Conservation (phyloP, 139 green algal genomes). For the Picochlorum sp. region DNA sequence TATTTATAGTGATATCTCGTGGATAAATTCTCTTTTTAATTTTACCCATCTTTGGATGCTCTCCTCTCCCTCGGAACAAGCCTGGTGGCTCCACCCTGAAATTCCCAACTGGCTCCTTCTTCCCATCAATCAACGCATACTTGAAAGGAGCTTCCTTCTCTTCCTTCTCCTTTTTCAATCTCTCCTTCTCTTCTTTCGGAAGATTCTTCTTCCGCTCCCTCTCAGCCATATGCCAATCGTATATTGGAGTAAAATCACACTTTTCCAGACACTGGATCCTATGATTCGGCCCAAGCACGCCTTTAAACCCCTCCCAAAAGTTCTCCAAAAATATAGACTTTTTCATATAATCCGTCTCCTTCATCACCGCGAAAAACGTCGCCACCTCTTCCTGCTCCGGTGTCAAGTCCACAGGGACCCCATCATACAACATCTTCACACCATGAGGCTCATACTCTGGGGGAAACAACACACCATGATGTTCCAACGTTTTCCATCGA, state of each 20-base stretch:
- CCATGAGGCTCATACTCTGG: constrained; percentile 85
- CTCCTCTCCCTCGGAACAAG: constrained; percentile 93
- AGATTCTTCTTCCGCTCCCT: constrained; percentile 86
- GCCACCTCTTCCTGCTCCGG: constrained; percentile 82
- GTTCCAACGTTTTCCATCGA: constrained; percentile 84
- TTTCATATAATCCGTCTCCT: constrained; percentile 91
- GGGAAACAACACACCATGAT: constrained; percentile 93
- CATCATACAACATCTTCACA: constrained; percentile 87
- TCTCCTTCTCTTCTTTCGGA: constrained; percentile 89
- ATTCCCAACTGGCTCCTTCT: constrained; percentile 94
- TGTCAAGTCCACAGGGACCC: constrained; percentile 80
- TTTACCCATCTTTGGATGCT: constrained; percentile 98
- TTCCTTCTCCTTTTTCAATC: constrained; percentile 74
- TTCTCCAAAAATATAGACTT: constrained; percentile 88
- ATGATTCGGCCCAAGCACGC: constrained; percentile 79
- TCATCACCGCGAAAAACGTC: constrained; percentile 94
- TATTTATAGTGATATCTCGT: constrained; percentile 96
- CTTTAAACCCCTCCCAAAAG: constrained; percentile 92
- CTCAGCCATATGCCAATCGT: constrained; percentile 74
- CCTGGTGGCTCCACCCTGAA: constrained; percentile 95
- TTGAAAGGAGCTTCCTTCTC: constrained; percentile 85
- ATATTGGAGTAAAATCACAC: constrained; percentile 95
- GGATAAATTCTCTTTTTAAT: constrained; percentile 94
- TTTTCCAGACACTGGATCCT: constrained; percentile 73
- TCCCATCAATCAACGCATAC: constrained; percentile 76